phyloP scores from a whole-genome alignment of 1,139 yeast species.

The Taphrina populina region DNA sequence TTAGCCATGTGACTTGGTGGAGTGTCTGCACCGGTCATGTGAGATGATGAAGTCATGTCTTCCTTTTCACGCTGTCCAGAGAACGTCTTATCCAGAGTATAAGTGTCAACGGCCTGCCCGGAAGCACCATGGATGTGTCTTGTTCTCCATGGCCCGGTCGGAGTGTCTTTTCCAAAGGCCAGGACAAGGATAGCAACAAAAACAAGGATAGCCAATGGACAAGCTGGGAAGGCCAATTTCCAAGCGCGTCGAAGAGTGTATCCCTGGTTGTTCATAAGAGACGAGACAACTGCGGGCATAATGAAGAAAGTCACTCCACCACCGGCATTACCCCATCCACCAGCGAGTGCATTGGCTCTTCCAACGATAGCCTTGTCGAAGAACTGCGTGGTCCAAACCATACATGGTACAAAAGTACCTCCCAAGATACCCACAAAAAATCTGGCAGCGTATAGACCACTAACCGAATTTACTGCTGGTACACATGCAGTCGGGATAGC shows the following conservation, averaged over 20 bases:
- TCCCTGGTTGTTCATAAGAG: slow-evolving; percentile 40
- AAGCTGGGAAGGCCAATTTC: slow-evolving; percentile 44
- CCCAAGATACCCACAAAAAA: slow-evolving; percentile 46
- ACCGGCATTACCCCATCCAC: slow-evolving; percentile 48
- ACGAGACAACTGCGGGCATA: slow-evolving; percentile 45
- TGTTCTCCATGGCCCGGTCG: slow-evolving; percentile 46
- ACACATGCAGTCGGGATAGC: slow-evolving; percentile 46
- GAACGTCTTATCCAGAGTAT: slow-evolving; percentile 22
- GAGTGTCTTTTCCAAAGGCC: slow-evolving; percentile 45
- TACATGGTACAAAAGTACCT: slow-evolving; percentile 46
- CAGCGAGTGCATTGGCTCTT: slow-evolving; percentile 46
- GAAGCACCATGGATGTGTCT: slow-evolving; percentile 42
- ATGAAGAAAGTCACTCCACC: slow-evolving; percentile 48
- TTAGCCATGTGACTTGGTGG: slow-evolving; percentile 36
- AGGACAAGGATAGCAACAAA: slow-evolving; percentile 42
- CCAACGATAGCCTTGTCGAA: slow-evolving; percentile 46
- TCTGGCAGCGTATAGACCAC: slow-evolving; percentile 43
- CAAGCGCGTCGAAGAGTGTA: slow-evolving; percentile 43
- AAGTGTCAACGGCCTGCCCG: slow-evolving; percentile 36
- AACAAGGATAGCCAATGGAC: slow-evolving; percentile 44
- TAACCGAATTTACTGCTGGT: slow-evolving; percentile 42
- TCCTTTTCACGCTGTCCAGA: slow-evolving; percentile 33
- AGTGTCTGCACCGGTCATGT: background rate
- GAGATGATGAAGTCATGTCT: slow-evolving; percentile 35
- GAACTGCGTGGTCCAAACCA: slow-evolving; percentile 45